Percentiles rank a stretch among this genome's conserved stretches.
These are phyloP conservation scores for Phytophthora sp. DNA, from an alignment of 352 stramenopile genomes.

Conservation along the genomic window DNA sequence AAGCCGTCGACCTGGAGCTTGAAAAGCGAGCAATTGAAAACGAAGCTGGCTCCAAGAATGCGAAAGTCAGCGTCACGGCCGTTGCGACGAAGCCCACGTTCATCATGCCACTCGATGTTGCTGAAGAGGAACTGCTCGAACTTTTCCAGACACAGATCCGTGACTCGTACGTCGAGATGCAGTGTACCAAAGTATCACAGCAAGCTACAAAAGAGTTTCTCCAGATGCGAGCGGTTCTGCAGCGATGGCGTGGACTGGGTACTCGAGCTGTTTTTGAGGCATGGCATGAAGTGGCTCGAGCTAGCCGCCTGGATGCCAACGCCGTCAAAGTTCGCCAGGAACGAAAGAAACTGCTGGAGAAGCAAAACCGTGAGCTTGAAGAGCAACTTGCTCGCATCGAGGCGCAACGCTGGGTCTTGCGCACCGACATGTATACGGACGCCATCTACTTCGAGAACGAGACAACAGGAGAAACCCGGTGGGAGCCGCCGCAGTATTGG, in stretches of 20 bases:
- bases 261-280: slow-evolving; percentile 62
- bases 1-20: slow-evolving; percentile 41
- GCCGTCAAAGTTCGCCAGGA: slow-evolving; percentile 36
- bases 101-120: slow-evolving; percentile 28
- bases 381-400: slow-evolving; percentile 55
- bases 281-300: slow-evolving; percentile 59
- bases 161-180: slow-evolving; percentile 54
- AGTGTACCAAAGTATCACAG: slow-evolving; percentile 47
- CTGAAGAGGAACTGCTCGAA: slow-evolving; percentile 51
- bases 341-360: slow-evolving; percentile 49
- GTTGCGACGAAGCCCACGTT: slow-evolving; percentile 22
- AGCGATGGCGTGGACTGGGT: slow-evolving; percentile 58
- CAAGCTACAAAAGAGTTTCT: slow-evolving; percentile 65
- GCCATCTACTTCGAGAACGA: slow-evolving; percentile 69
- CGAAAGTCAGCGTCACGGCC: background rate
- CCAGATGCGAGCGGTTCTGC: slow-evolving; percentile 61
- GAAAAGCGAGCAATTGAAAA: slow-evolving; percentile 30
- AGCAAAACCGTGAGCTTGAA: slow-evolving; percentile 56
- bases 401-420: slow-evolving; percentile 54
- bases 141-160: slow-evolving; percentile 55
- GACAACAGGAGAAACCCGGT: slow-evolving; percentile 52
- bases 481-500: slow-evolving; percentile 60
- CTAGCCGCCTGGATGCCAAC: slow-evolving; percentile 37
- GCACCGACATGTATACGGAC: slow-evolving; percentile 72
- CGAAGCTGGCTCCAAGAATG: background rate